Conservation (phyloP, 2,329 filamentous ascomycete genomes). For the Emericellopsis cladophorae region DNA sequence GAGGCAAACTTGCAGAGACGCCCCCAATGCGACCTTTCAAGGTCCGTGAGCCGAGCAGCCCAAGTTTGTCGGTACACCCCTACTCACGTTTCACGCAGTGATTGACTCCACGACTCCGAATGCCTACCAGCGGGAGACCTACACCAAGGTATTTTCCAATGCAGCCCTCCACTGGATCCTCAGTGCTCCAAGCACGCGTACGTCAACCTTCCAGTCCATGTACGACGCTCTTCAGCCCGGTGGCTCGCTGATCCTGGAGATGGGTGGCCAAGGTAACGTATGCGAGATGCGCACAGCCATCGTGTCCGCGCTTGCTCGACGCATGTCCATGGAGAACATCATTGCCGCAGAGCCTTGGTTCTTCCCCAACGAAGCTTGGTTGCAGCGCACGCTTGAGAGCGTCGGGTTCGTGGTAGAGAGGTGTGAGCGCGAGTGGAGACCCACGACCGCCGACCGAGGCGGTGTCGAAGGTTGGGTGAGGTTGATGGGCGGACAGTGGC, state of each 20-base stretch:
- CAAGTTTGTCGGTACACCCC: too few species aligned
- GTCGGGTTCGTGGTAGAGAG: conserved; percentile 36
- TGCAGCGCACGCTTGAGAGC: conserved; percentile 28
- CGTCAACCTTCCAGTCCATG: conserved; percentile 39
- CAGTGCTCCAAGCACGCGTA: conserved; percentile 24
- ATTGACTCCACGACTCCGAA: conserved; percentile 27
- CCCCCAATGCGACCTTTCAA: conserved; percentile 28
- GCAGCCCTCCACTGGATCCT: conserved; percentile 59
- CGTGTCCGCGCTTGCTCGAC: conserved; percentile 36
- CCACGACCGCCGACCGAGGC: conserved; percentile 43
- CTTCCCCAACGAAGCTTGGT: conserved; percentile 54
- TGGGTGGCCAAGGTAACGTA: conserved; percentile 60
- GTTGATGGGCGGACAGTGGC: conserved; percentile 46
- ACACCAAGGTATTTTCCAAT: conserved; percentile 51
- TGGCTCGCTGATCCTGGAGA: conserved; percentile 54
- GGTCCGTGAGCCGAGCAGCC: conserved; percentile 12
- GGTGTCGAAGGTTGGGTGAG: conserved; percentile 55
- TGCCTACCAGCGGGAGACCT: conserved; percentile 21
- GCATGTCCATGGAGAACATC: conserved; percentile 35
- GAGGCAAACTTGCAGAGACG: conserved; percentile 22
- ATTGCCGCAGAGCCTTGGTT: conserved; percentile 52
- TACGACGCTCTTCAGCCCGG: conserved; percentile 37
- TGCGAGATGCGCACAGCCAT: conserved; percentile 48
- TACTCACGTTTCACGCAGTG: conserved; percentile 18
- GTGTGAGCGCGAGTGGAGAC: conserved; percentile 51